Base-by-base conservation (phyloP, 2,329 filamentous ascomycete species). In the Claviceps cyperi region DNA sequence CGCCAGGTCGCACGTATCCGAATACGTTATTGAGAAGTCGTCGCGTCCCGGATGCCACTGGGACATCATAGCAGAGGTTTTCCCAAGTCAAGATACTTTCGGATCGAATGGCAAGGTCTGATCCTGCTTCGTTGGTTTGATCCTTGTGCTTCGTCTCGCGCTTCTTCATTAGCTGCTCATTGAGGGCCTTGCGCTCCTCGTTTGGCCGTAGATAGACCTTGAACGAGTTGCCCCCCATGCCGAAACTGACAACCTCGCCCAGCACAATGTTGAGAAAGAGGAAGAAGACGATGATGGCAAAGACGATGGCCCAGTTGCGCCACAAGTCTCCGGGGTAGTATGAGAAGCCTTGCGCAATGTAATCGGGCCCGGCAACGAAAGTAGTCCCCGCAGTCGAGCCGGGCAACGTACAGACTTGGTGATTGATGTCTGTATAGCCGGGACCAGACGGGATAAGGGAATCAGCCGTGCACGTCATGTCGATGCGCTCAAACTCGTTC, bases 71-170 rank as follows among this genome's bases (percentile, higher is more conserved):
- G 60, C 83, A 86, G 53, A 96, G 79, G 55, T 85, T 74, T 62
- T 91, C 85, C 84, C 88, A 95, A 0, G 89, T 94, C 52, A 94
- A 73, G n/a, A 88, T 72, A 37, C 81, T 78, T 57, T 75, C 74
- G 0, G 79, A 82, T 2, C 71, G 67, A 52, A 82, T 78, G 39
- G 65, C 75, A 36, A 82, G 66, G n/a, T 77, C 71, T 4, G 70
- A 65, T 0, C 66, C 67, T 8, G 69, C 62, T 15, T 72, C 69
- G 11, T 75, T 66, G 2, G 63, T 63, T 52, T 65, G 72, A 35
- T 67, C 69, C 57, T 67, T 68, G 46, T 75, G 72, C 39, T 76
- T 75, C 47, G 71, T 70, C 4, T 80, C 73, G 17, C 74, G 74
- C 66, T 83, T 85, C 49, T 73, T 69, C 9, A 68, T 59, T 1